A percentile compares a stretch with the other conserved stretches of the same genome.
Evolutionary conservation across 1,284 basidiomycete genomes (phyloP).

Genomic region (Apiotrichum gamsii): DNA sequence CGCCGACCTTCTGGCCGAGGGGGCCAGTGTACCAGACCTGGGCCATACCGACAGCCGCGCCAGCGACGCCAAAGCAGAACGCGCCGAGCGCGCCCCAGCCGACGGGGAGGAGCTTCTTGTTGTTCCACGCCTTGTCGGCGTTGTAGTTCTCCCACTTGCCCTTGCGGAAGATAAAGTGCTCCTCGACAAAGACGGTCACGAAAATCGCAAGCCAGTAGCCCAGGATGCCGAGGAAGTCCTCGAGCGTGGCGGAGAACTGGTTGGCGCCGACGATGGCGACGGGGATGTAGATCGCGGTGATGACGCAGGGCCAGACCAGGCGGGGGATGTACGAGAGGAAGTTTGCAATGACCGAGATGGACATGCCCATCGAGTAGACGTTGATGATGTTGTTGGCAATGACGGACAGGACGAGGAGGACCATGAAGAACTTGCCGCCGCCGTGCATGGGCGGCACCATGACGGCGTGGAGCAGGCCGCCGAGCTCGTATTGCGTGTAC

Average conservation of each 20-base stretch:
- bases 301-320: conserved; percentile 42
- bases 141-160: conserved; percentile 36
- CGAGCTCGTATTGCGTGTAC: conserved; percentile 35
- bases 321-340: conserved; percentile 42
- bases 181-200: conserved; percentile 39
- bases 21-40: conserved; percentile 40
- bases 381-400: conserved; percentile 44
- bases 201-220: conserved; percentile 46
- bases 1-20: conserved; percentile 22
- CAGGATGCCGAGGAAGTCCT: conserved; percentile 16
- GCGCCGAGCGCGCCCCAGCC: conserved; percentile 27
- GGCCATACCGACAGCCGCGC: conserved; percentile 38
- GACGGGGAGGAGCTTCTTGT: conserved; percentile 20
- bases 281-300: conserved; percentile 41
- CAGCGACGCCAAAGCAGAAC: conserved; percentile 26
- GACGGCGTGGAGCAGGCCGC: conserved; percentile 44
- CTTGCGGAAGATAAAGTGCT: conserved; percentile 47
- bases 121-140: conserved; percentile 37
- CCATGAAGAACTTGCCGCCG: conserved; percentile 37
- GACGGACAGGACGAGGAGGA: conserved; percentile 41
- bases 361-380: conserved; percentile 37
- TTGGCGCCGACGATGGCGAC: conserved; percentile 44
- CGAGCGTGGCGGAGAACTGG: conserved; percentile 37
- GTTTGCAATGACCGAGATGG: conserved; percentile 36
- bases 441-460: conserved; percentile 35